Evolutionary conservation across 192 early-diverging fungal species (phyloP), one percentile per base, ranked within the genome.

Genomic region (Umbelopsis isabellina): DNA sequence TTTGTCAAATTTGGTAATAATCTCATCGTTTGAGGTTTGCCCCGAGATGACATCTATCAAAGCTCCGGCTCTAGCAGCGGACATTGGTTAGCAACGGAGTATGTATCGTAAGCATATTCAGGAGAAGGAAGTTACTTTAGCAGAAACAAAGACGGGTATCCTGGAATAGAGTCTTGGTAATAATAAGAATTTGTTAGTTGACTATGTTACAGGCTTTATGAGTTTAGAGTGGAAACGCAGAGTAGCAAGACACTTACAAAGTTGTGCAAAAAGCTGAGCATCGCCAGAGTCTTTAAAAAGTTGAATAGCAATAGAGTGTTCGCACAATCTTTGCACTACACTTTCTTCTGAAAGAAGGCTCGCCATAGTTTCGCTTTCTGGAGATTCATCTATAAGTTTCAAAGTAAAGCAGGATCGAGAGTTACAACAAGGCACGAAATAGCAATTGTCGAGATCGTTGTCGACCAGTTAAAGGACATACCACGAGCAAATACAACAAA

Each of bases 401-500:
- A 11, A n/a, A 44, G 0, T 12, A 11, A 45, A 46, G 51, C 46
- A 58, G 45, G 35, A 45, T 13, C 41, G 16, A 11, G n/a, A 21
- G 22, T 45, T 22, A 68, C 8, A 18, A 48, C 20, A 12, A n/a
- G 30, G 46, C 58, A 33, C 27, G 21, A 11, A 33, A 25, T 64
- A 33, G 23, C 58, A 66, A 46, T 41, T 3, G 30, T 25, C 6
- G 25, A 61, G 12, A 4, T 16, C 27, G 3, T 12, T 15, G 3
- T 11, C 16, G 55, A 35, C 30, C 37, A n/a, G 33, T 6, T 3
- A 30, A 1, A 37, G 27, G 44, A 46, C 68, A 45, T 66, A 78
- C 76, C 76, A 58, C 70, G 49, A 30, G 73, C 51, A 51, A 69
- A 78, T 11, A 78, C 76, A 53, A 78, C 33, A 20, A 78, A 67